Evolutionary conservation across 768 basidiomycete species (phyloP).

Genomic region (Mycena leptocephala): DNA sequence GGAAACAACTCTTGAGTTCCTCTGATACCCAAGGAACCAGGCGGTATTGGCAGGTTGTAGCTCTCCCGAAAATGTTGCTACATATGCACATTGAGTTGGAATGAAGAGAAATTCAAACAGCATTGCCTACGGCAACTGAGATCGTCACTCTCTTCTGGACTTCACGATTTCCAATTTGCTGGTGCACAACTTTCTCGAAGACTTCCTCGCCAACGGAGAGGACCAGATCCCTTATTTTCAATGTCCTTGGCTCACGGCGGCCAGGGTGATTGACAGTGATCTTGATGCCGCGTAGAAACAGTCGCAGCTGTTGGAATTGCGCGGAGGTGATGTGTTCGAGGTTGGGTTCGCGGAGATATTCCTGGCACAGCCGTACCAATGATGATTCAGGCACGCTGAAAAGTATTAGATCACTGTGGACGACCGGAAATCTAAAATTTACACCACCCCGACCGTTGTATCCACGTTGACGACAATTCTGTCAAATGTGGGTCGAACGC

Average conservation of each 20-base stretch:
- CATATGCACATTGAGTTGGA: not conserved
- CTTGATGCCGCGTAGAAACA: slow-evolving; percentile 50
- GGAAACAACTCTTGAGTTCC: slow-evolving; percentile 49
- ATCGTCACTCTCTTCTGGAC: not conserved
- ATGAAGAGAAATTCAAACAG: not conserved
- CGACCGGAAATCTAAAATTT: slow-evolving; percentile 16
- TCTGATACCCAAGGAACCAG: slow-evolving; percentile 45
- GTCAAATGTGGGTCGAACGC: slow-evolving; percentile 57
- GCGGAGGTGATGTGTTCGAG: slow-evolving; percentile 29
- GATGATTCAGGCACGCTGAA: slow-evolving; percentile 43
- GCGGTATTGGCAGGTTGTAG: slow-evolving; percentile 41
- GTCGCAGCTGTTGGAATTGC: slow-evolving; percentile 41
- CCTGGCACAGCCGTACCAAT: slow-evolving; percentile 42
- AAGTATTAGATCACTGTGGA: not conserved
- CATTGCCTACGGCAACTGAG: slow-evolving; percentile 44
- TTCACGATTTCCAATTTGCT: slow-evolving; percentile 20
- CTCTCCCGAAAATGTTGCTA: slow-evolving; percentile 48
- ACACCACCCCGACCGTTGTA: slow-evolving; percentile 60
- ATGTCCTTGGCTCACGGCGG: slow-evolving; percentile 38
- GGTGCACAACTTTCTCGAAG: slow-evolving; percentile 46
- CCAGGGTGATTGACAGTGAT: slow-evolving; percentile 38
- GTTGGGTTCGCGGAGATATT: slow-evolving; percentile 35
- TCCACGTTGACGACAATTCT: slow-evolving; percentile 61
- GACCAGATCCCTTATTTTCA: slow-evolving; percentile 49
- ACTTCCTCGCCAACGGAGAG: slow-evolving; percentile 40